Evolutionary conservation across 2,329 filamentous ascomycete species (phyloP), one percentile per base, ranked within the genome.

Genomic region (Claviceps spartinae): DNA sequence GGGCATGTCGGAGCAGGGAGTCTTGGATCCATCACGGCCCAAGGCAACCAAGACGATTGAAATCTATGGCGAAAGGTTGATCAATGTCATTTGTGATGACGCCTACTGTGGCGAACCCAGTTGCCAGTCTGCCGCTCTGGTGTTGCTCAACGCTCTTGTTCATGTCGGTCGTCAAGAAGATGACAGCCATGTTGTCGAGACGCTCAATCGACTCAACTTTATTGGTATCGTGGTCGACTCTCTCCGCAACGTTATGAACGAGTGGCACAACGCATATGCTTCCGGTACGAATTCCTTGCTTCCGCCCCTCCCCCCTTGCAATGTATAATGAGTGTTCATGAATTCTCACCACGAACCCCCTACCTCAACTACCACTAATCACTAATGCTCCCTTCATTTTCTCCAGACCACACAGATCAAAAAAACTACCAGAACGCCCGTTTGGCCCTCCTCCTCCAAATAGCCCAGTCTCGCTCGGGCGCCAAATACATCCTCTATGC

Each of bases 11-110:
- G 74, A 79, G 54, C 68, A 76, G 48, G 71, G 76, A 41, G 68
- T 76, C 50, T 64, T 72, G 43, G 65, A 66, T 14, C 69, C 73
- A 2, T 74, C 71, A 40, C 71, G 75, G 18, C 67, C 70, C 30
- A 78, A 86, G 63, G 83, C 86, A 1, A 77, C 94, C 58, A 88
- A 87, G 65, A 81, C 84, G 4, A 82, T 88, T 42, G 72, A 74
- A 48, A 65, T 74, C 13, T 78, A 78, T 45, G 90, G 93, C 41
- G 86, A 88, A 60, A 78, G 86, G 51, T 74, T 97, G 41, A 78
- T 97, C 54, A 88, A 91, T 59, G 82, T 88, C 26, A 76, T 96
- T 44, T 96, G 90, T 63, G 93, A 98, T 62, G 93, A 98, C 69
- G 90, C 89, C 20, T 91, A 90, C 65, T 83, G 85, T 54, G 88